These are phyloP conservation scores for Gorgonomyces haynaldii DNA, from an alignment of 192 early-diverging fungal species.

Conservation along the genomic window DNA sequence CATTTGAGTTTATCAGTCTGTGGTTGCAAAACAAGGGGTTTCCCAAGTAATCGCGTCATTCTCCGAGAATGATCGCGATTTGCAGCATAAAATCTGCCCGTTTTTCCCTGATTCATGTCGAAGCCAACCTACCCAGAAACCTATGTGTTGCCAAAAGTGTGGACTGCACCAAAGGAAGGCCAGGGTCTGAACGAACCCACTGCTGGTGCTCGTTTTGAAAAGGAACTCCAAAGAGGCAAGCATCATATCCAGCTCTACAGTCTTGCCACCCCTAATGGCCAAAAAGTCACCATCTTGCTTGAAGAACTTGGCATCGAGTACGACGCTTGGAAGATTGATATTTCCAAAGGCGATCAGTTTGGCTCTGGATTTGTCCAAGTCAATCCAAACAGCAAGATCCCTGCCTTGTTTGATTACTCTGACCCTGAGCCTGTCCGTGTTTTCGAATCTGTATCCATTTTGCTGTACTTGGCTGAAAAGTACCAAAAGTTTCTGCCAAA, in stretches of 20 bases:
- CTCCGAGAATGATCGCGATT: too few species aligned
- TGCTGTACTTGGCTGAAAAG: conserved; percentile 32
- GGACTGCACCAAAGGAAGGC: not conserved
- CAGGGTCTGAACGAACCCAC: conserved; percentile 4
- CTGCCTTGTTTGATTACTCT: conserved; percentile 25
- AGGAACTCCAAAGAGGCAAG: conserved; percentile 4
- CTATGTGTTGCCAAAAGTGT: not conserved
- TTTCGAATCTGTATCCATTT: conserved; percentile 36
- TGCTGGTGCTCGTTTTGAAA: conserved; percentile 5
- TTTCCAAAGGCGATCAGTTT: conserved; percentile 15
- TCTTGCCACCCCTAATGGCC: conserved; percentile 20
- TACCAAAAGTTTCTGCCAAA: conserved; percentile 27
- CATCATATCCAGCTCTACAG: conserved; percentile 8
- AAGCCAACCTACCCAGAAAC: not conserved
- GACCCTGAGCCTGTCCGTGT: conserved; percentile 20
- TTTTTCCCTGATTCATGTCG: too few species aligned
- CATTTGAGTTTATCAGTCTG: conserved; percentile 75
- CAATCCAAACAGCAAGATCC: conserved; percentile 33
- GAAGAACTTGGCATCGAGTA: conserved; percentile 16
- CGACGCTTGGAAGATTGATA: conserved; percentile 8
- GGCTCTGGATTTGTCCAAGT: conserved; percentile 24
- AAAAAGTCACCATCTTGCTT: conserved; percentile 15
- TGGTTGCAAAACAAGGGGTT: too few species aligned
- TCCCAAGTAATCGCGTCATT: too few species aligned
- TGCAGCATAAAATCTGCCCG: too few species aligned